These are phyloP conservation scores for Aspergillus cavernicola DNA, from an alignment of 495 filamentous ascomycete genomes.

Conservation along the genomic window DNA sequence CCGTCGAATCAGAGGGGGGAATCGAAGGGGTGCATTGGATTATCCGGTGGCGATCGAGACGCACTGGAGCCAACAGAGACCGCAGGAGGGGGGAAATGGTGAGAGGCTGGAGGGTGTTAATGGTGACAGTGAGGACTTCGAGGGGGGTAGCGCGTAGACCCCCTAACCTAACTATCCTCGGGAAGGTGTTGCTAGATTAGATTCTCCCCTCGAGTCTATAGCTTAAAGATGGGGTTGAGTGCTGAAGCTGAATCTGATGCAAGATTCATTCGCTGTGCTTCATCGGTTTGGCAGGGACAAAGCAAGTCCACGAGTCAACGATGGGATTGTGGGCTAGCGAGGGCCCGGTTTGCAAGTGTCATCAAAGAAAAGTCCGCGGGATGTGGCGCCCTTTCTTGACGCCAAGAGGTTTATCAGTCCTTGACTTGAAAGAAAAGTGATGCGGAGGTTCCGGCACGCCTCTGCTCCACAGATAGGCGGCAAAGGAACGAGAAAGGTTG, in stretches of 20 bases:
- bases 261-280: no score
- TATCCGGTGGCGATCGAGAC: conserved; percentile 18
- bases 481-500: background rate
- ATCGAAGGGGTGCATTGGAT: conserved; percentile 8
- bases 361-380: conserved; percentile 4
- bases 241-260: no score
- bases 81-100: background rate
- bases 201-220: background rate
- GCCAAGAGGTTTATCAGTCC: conserved; percentile 18
- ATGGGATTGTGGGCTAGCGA: conserved; percentile 7
- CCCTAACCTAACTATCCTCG: background rate
- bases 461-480: conserved; percentile 10
- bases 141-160: background rate
- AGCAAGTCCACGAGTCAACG: background rate
- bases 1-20: conserved; percentile 20
- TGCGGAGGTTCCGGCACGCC: conserved; percentile 16
- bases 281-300: background rate
- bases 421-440: conserved; percentile 9
- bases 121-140: background rate
- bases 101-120: background rate
- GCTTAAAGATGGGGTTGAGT: no score
- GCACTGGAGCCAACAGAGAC: conserved; percentile 17
- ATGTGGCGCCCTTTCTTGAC: conserved; percentile 16
- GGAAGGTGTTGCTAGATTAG: background rate
- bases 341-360: conserved; percentile 2